Evolutionary conservation across 2,329 filamentous ascomycete genomes (phyloP), one percentile per base, ranked within the genome.

Genomic region (Phymatotrichopsis omnivora): DNA sequence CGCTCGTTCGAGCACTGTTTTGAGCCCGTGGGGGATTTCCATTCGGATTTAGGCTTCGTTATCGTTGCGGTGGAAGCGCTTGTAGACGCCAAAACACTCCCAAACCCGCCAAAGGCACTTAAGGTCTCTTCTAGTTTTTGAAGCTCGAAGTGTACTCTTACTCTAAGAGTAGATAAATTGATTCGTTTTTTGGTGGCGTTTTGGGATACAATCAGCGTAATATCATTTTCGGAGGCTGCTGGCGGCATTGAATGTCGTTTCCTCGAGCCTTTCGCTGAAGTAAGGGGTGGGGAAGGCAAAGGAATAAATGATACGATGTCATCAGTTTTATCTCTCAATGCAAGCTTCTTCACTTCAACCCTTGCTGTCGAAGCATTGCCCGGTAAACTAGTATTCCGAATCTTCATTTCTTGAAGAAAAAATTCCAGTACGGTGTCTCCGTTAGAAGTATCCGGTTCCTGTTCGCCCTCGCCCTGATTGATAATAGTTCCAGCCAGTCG

Each of bases 21-120:
- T 33, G 23, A 10, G 20, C 23, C 28, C 23, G 24, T 8, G 65
- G 60, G 6, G 57, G 57, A 32, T 64, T 63, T 25, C 65, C 62
- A 3, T 35, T 36, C 5, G 47, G 38, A n/a, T 28, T 30, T 32
- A 25, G 62, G 62, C 11, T 68, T 66, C 1, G 78, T 75, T n/a
- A 76, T 72, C 49, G 75, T 81, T 1, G 83, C 86, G 8, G 80
- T 76, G 52, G 93, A 82, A 0, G 89, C 94, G 48, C 75, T 82
- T 52, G 86, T 84, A 61, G 95, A 75, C 57, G 91, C 93, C 32
- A 98, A 68, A 41, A 98, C 81, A 54, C 86, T 85, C 62, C 87
- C 94, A 32, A 98, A 68, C 0, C 91, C 91, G 27, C 91, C 91
- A 63, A 95, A 87, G 71, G 84, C 85, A 45, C 77, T 76, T 49